A percentile compares a stretch with the other conserved stretches of the same genome.
phyloP scores from a whole-genome alignment of 208 protist species.

The Acanthamoeba triangularis region DNA sequence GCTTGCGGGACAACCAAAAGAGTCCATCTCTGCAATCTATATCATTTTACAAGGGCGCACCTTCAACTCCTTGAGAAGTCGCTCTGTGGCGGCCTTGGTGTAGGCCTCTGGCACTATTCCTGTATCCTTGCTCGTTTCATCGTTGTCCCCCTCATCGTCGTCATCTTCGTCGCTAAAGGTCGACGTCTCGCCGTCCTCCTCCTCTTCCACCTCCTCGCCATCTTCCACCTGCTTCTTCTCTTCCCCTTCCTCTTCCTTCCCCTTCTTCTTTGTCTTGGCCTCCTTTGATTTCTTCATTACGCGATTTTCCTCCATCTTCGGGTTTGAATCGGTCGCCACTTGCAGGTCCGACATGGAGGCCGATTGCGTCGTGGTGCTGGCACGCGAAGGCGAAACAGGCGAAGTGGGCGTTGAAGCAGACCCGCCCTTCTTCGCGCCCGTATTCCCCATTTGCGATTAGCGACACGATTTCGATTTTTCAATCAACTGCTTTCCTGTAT shows the following conservation, averaged over 20 bases:
- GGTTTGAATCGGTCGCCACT: background rate
- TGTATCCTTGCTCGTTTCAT: background rate
- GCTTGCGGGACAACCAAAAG: background rate
- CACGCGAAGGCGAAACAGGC: background rate
- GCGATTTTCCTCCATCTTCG: background rate
- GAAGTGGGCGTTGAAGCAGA: background rate
- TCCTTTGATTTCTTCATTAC: background rate
- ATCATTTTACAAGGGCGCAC: background rate
- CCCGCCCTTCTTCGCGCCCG: background rate
- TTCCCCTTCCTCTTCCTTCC: background rate
- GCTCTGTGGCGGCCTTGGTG: slow-evolving; percentile 46
- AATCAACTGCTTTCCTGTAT: background rate
- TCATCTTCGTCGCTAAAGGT: background rate
- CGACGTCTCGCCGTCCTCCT: slow-evolving; percentile 8
- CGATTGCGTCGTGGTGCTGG: background rate
- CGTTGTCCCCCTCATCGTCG: background rate
- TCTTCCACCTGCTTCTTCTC: background rate
- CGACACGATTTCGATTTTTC: background rate
- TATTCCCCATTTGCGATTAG: slow-evolving; percentile 5
- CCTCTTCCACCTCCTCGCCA: slow-evolving; percentile 30
- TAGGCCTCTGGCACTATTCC: background rate
- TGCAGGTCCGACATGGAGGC: background rate
- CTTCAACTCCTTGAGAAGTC: slow-evolving; percentile 42
- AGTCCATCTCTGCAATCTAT: background rate
- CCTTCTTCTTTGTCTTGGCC: background rate